A percentile compares a stretch with the other conserved stretches of the same genome.
These are phyloP conservation scores for Chlorella sp. DNA, from an alignment of 139 green algal species.

Conservation along the genomic window DNA sequence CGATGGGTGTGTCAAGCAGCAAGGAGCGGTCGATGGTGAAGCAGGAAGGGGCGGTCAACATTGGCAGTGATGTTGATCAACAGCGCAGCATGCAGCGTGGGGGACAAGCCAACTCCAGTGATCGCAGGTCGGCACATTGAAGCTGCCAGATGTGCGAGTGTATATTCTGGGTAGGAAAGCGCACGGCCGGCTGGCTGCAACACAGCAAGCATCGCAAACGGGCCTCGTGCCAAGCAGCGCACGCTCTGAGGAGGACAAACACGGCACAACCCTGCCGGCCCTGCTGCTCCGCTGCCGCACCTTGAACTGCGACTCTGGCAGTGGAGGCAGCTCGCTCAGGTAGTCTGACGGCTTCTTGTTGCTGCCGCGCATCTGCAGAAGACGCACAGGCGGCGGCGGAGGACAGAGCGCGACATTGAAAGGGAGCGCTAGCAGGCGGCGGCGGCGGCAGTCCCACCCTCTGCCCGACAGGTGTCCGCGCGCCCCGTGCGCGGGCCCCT, in stretches of 20 bases:
- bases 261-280: too few relatives aligned
- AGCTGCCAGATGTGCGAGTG: not conserved
- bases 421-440: not conserved
- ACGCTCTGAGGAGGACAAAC: not conserved
- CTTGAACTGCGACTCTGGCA: slow-evolving; percentile 62
- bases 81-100: too few relatives aligned
- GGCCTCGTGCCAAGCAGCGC: not conserved
- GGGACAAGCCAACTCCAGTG: too few relatives aligned
- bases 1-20: not conserved
- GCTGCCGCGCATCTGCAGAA: slow-evolving; percentile 37
- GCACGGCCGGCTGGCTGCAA: not conserved
- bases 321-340: slow-evolving; percentile 66
- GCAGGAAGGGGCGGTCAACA: not conserved
- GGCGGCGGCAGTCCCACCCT: not conserved
- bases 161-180: not conserved
- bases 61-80: too few relatives aligned
- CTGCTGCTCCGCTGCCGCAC: slow-evolving; percentile 12
- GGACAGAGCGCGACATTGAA: not conserved
- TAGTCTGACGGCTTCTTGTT: slow-evolving; percentile 77
- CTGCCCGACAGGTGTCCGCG: not conserved
- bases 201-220: not conserved
- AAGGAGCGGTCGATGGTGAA: too few relatives aligned
- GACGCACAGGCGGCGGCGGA: not conserved
- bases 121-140: not conserved
- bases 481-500: not conserved